Base-by-base conservation (phyloP, 805 yeast species). In the Diddensiella caesifluorescens region DNA sequence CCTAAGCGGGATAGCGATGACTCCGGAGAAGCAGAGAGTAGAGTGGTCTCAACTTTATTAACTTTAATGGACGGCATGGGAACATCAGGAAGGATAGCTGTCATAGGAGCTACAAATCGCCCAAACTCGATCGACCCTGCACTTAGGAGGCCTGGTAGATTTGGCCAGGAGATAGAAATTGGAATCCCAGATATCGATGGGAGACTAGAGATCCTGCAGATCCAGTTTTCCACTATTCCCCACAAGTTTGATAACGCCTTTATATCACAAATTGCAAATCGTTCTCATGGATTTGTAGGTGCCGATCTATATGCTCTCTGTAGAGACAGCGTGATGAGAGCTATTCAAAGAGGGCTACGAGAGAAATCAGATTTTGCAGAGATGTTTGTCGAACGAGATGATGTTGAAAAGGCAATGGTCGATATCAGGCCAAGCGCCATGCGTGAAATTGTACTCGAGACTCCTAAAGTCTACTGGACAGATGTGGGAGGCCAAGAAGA, bases 51-150 rank as follows among this genome's bases (percentile, higher is more conserved):
- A 0, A 88, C 97, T 0, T 60, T 92, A 29, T 65, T 86, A 42
- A 85, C 95, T 0, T 74, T 92, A 54, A 92, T 92, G 99, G 99
- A 92, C 63, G 98, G 98, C 71, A 90, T 92, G 97, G 89, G 90
- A 67, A 95, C 96, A 10, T 80, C 97, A 68, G 85, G 97, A 16
- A 88, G 89, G 59, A 81, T 86, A 53, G 97, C 90, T 48, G 97
- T 92, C 41, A 90, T 92, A 65, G 99, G 97, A 37, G 97, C 98
- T 25, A 92, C 92, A 27, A 83, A 83, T 67, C 73, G 92, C 61
- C 89, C 89, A 45, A 83, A 83, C 67, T 77, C 86, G 12, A 83
- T 83, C 56, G 92, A 83, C 59, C 90, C 92, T 30, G 92, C 92
- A 16, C 65, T 86, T 36, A 68, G 95, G 57, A 69, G 95, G 54